Evolutionary conservation across 306 rosid genomes (phyloP).

Genomic region (Abrus pulchellus): DNA sequence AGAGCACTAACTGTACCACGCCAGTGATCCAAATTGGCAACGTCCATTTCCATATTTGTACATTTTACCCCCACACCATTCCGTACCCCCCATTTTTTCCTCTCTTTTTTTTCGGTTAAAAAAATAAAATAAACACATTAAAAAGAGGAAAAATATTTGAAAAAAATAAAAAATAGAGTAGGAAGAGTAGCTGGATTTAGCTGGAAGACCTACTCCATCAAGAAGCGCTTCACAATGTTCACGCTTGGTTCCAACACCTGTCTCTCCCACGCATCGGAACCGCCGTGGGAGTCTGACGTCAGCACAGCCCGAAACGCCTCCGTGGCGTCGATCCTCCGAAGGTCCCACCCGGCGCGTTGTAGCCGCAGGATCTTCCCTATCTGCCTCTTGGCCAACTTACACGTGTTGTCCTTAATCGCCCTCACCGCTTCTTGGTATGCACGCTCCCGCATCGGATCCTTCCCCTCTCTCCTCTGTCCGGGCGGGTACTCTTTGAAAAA

Average conservation of each 20-base stretch:
- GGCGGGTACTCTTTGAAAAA: slow-evolving; percentile 63
- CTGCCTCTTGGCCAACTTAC: slow-evolving; percentile 76
- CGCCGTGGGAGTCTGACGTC: slow-evolving; percentile 49
- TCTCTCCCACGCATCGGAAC: slow-evolving; percentile 72
- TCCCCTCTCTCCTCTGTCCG: not conserved
- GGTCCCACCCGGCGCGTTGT: slow-evolving; percentile 77
- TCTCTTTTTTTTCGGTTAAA: not conserved
- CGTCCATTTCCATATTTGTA: slow-evolving; percentile 42
- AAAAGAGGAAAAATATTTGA: not conserved
- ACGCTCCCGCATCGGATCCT: slow-evolving; percentile 54
- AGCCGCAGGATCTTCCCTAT: slow-evolving; percentile 67
- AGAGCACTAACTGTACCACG: not conserved
- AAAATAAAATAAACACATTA: slow-evolving; percentile 23
- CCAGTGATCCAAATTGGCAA: not conserved
- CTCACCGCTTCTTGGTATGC: slow-evolving; percentile 79
- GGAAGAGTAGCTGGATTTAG: slow-evolving; percentile 51
- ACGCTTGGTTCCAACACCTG: slow-evolving; percentile 88
- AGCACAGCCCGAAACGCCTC: slow-evolving; percentile 68
- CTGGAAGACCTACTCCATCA: slow-evolving; percentile 92
- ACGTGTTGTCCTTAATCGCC: slow-evolving; percentile 82
- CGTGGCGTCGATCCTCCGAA: slow-evolving; percentile 82
- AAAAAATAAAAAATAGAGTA: not conserved
- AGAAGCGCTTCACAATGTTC: slow-evolving; percentile 92
- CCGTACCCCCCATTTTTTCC: not conserved
- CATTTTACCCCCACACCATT: not conserved